phyloP scores from a whole-genome alignment of 768 basidiomycete species.

The Candolleomyces eurysporus region DNA sequence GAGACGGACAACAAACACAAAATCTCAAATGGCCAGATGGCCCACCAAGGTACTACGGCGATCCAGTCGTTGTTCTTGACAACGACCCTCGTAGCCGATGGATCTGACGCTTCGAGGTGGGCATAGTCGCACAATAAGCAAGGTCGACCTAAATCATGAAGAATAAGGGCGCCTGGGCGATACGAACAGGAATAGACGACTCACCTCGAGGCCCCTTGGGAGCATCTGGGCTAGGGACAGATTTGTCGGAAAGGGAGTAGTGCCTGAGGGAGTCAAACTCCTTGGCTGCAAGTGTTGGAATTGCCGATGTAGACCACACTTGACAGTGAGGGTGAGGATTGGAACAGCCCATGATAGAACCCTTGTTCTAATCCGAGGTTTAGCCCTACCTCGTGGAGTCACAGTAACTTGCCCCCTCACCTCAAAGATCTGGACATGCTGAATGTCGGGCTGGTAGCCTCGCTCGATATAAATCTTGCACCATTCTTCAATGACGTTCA shows the following conservation, averaged over 20 bases:
- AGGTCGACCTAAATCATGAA: conserved; percentile 40
- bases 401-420: conserved; percentile 32
- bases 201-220: conserved; percentile 53
- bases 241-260: conserved; percentile 36
- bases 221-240: conserved; percentile 38
- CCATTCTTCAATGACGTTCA: conserved; percentile 72
- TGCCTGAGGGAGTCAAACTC: conserved; percentile 58
- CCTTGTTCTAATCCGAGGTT: conserved; percentile 67
- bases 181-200: not conserved
- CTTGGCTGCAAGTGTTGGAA: conserved; percentile 68
- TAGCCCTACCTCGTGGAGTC: not conserved
- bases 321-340: conserved; percentile 96
- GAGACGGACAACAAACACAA: conserved; percentile 45
- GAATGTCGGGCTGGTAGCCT: conserved; percentile 62
- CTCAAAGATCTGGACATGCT: conserved; percentile 90
- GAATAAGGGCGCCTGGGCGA: not conserved
- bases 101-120: conserved; percentile 53
- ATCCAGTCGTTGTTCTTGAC: conserved; percentile 74
- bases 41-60: conserved; percentile 93
- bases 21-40: conserved; percentile 89
- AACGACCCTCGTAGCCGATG: conserved; percentile 56
- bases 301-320: conserved; percentile 73
- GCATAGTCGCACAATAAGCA: conserved; percentile 83
- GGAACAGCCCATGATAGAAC: conserved; percentile 92
- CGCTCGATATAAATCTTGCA: conserved; percentile 57